These are phyloP conservation scores for Panicum miliaceum DNA, from an alignment of 176 grass and related monocot genomes.

Conservation along the genomic window DNA sequence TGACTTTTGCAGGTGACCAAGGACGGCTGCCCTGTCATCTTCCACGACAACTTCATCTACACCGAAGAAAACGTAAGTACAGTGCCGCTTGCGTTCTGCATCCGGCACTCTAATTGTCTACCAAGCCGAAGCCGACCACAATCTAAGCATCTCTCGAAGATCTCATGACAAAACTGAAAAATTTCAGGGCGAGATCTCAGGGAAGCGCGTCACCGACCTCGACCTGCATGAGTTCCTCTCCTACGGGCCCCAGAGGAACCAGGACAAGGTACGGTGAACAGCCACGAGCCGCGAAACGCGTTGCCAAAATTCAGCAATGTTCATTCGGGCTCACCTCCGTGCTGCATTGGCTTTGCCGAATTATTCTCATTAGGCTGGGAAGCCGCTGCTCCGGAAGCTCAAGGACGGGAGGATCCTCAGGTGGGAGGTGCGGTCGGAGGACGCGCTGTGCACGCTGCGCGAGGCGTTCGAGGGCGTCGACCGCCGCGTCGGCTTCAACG, in stretches of 20 bases:
- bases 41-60: slow-evolving; percentile 80
- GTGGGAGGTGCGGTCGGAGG: slow-evolving; percentile 68
- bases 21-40: slow-evolving; percentile 73
- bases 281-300: too few relatives aligned
- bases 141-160: too few relatives aligned
- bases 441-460: slow-evolving; percentile 63
- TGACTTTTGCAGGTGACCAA: slow-evolving; percentile 68
- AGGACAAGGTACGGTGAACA: too few relatives aligned
- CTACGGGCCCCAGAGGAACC: slow-evolving; percentile 68
- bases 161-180: background rate
- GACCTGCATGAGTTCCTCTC: slow-evolving; percentile 65
- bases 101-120: background rate
- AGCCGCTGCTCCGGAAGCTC: slow-evolving; percentile 62
- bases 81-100: background rate
- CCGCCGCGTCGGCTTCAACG: slow-evolving; percentile 68
- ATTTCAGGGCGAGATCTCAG: slow-evolving; percentile 56
- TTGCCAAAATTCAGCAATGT: too few relatives aligned
- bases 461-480: slow-evolving; percentile 69
- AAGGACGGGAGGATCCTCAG: slow-evolving; percentile 67
- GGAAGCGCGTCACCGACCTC: slow-evolving; percentile 62
- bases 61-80: slow-evolving; percentile 65
- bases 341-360: too few relatives aligned
- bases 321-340: too few relatives aligned
- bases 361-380: too few relatives aligned
- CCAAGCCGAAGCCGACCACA: too few relatives aligned